A percentile compares a stretch with the other conserved stretches of the same genome.
These are phyloP conservation scores for Drechslera avenae DNA, from an alignment of 2,329 filamentous ascomycete species.

Conservation along the genomic window DNA sequence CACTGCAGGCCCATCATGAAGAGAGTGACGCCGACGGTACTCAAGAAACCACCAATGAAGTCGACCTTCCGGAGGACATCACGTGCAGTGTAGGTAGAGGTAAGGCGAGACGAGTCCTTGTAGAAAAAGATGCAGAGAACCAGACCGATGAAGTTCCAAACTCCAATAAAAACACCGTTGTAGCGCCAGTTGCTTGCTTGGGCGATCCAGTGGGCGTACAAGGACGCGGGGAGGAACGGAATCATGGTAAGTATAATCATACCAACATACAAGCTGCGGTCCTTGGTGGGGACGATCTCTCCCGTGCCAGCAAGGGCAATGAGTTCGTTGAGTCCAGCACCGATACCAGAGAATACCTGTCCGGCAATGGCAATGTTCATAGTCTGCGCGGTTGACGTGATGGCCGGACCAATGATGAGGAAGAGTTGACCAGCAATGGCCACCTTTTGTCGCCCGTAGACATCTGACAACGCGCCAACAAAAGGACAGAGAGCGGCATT, in stretches of 20 bases:
- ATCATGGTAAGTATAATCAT: conserved; percentile 65
- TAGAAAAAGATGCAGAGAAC: conserved; percentile 55
- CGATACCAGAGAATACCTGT: conserved; percentile 63
- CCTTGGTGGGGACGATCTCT: conserved; percentile 68
- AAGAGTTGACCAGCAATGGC: conserved; percentile 38
- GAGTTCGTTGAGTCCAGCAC: conserved; percentile 70
- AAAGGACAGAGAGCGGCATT: conserved; percentile 65
- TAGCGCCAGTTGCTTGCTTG: conserved; percentile 59
- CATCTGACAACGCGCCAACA: conserved; percentile 58
- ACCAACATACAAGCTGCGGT: conserved; percentile 68
- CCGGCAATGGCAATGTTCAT: conserved; percentile 43
- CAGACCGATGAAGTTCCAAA: conserved; percentile 60
- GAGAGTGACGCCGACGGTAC: conserved; percentile 36
- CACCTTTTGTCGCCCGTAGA: conserved; percentile 42
- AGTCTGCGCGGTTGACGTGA: conserved; percentile 34
- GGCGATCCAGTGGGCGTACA: conserved; percentile 65
- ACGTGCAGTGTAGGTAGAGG: conserved; percentile 47
- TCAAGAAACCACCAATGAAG: conserved; percentile 39
- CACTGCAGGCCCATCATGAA: conserved; percentile 50
- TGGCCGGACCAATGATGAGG: conserved; percentile 47
- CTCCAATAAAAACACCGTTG: conserved; percentile 58
- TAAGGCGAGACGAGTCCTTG: conserved; percentile 48
- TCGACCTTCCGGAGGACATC: conserved; percentile 39
- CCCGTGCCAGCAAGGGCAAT: conserved; percentile 71
- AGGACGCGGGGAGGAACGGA: conserved; percentile 66